A percentile compares a stretch with the other conserved stretches of the same genome.
These are phyloP conservation scores for Marasmius fiardii DNA, from an alignment of 1,284 basidiomycete species.

Conservation along the genomic window DNA sequence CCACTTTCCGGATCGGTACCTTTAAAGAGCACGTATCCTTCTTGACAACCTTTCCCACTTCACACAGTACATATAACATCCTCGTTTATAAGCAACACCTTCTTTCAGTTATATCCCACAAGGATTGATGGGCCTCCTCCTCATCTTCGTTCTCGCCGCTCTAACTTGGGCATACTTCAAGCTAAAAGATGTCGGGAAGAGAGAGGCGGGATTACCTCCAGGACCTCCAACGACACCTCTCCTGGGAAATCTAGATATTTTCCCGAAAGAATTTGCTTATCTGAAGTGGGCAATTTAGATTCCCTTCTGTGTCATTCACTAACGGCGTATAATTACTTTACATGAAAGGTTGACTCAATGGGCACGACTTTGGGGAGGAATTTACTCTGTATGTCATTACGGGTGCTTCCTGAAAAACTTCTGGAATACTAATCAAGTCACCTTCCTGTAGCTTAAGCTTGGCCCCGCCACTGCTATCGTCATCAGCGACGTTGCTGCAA, in stretches of 20 bases:
- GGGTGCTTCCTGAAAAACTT: neutral
- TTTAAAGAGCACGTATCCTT: too few relatives aligned
- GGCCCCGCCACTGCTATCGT: conserved; percentile 12
- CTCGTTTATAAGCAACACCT: too few relatives aligned
- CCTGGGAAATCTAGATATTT: conserved; percentile 12
- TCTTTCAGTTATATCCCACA: neutral
- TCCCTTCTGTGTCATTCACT: neutral
- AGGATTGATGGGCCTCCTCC: neutral
- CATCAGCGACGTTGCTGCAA: conserved; percentile 11
- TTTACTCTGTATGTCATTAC: conserved; percentile 11
- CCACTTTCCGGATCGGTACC: too few relatives aligned
- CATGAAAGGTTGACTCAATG: conserved; percentile 13
- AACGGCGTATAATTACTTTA: too few relatives aligned
- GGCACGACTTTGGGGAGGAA: conserved; percentile 15
- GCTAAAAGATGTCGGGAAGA: neutral
- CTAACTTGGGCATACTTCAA: neutral
- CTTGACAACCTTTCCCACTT: too few relatives aligned
- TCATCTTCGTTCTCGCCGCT: neutral
- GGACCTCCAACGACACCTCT: conserved; percentile 13
- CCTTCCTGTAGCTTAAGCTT: conserved; percentile 12
- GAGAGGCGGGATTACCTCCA: conserved; percentile 11
- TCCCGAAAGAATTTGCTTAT: conserved; percentile 11
- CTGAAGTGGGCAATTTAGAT: conserved; percentile 4
- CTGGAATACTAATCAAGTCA: neutral
- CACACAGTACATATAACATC: too few relatives aligned